phyloP scores from a whole-genome alignment of 495 filamentous ascomycete genomes.

The Neurospora africana region DNA sequence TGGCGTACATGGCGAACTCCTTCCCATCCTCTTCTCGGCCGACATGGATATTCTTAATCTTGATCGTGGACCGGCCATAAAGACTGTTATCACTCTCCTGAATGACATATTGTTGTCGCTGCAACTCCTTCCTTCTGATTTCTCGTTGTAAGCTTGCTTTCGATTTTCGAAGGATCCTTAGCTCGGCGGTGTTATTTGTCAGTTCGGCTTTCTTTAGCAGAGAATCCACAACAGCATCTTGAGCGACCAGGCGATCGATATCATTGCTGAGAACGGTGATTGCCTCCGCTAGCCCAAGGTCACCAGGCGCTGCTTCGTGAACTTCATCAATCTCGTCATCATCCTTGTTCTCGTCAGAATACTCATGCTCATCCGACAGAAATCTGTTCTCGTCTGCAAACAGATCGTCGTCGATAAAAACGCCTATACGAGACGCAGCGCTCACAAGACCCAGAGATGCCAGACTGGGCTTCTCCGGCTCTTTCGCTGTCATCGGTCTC shows the following conservation, averaged over 20 bases:
- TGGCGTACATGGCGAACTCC: conserved; percentile 86
- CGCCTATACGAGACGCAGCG: conserved; percentile 66
- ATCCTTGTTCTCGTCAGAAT: conserved; percentile 49
- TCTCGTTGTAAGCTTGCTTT: conserved; percentile 87
- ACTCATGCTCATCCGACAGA: conserved; percentile 74
- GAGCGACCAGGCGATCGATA: conserved; percentile 78
- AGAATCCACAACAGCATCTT: conserved; percentile 86
- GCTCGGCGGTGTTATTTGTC: conserved; percentile 88
- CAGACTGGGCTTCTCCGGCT: conserved; percentile 68
- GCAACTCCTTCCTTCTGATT: conserved; percentile 86
- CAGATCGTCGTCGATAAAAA: conserved; percentile 86
- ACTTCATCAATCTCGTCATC: conserved; percentile 69
- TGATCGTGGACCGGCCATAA: conserved; percentile 79
- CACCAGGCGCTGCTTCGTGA: conserved; percentile 89
- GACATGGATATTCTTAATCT: conserved; percentile 84
- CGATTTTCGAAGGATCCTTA: conserved; percentile 87
- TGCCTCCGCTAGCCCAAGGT: conserved; percentile 87
- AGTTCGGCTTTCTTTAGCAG: conserved; percentile 89
- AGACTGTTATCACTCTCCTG: conserved; percentile 98
- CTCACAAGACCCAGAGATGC: conserved; percentile 85
- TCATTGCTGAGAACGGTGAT: conserved; percentile 75
- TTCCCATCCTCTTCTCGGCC: conserved; percentile 86
- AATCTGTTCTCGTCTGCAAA: conserved; percentile 86
- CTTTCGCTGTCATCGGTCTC: conserved; percentile 26
- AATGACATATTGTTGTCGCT: conserved; percentile 91